These are phyloP conservation scores for Ophiognomonia clavigignenti-juglandacearum DNA, from an alignment of 2,329 filamentous ascomycete genomes.

Conservation along the genomic window DNA sequence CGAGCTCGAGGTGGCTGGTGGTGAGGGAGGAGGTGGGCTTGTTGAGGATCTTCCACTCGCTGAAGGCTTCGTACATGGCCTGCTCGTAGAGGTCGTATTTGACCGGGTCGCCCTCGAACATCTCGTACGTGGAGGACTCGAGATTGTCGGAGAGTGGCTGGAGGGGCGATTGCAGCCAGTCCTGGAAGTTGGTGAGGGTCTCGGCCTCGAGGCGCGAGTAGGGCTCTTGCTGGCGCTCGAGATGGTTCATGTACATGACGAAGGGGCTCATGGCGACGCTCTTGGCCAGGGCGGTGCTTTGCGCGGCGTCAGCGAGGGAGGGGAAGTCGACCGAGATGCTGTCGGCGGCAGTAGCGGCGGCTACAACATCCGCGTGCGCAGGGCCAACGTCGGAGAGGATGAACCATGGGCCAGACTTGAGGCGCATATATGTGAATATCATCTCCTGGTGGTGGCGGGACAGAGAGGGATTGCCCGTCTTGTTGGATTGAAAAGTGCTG, in stretches of 20 bases:
- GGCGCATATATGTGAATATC: constrained; percentile 58
- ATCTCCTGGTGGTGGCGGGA: constrained; percentile 56
- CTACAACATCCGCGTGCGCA: constrained; percentile 27
- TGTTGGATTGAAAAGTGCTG: constrained; percentile 55
- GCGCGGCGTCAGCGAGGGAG: constrained; percentile 60
- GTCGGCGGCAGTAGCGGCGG: constrained; percentile 26
- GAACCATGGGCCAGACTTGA: constrained; percentile 59
- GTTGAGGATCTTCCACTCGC: constrained; percentile 68
- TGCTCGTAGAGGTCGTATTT: constrained; percentile 96
- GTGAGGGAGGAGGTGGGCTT: constrained; percentile 67
- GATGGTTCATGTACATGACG: constrained; percentile 75
- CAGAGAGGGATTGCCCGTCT: constrained; percentile 56
- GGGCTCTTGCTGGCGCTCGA: constrained; percentile 76
- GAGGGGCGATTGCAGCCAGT: constrained; percentile 91
- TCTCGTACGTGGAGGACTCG: constrained; percentile 95
- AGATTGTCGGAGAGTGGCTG: constrained; percentile 95
- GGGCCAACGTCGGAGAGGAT: constrained; percentile 60
- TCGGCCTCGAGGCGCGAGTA: constrained; percentile 45
- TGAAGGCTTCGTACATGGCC: constrained; percentile 74
- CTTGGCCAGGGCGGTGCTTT: constrained; percentile 33
- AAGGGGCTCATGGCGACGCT: constrained; percentile 47
- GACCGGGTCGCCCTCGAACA: constrained; percentile 96
- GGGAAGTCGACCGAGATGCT: constrained; percentile 56
- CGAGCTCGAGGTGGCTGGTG: constrained; percentile 38
- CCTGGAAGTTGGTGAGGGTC: constrained; percentile 64